Percentiles rank a stretch among this genome's conserved stretches.
Conservation (phyloP, 495 filamentous ascomycete genomes). For the Aspergillus incahuasiensis region DNA sequence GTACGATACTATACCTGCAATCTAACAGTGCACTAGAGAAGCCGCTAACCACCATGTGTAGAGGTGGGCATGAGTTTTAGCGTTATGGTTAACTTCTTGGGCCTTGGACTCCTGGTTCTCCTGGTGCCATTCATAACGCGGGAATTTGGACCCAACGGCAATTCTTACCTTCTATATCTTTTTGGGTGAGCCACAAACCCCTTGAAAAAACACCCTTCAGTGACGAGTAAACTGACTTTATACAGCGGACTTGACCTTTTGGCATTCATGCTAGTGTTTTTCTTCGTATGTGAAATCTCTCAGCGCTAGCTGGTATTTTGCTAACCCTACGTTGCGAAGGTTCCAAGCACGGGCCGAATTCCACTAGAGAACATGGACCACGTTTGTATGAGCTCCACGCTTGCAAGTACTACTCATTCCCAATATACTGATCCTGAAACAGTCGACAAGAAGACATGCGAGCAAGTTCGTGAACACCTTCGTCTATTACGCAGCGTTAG, state of each 20-base stretch:
- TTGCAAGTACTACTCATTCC: too few species aligned
- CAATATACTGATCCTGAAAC: too few species aligned
- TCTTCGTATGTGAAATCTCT: conserved; percentile 40
- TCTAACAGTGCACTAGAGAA: not conserved
- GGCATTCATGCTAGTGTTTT: conserved; percentile 59
- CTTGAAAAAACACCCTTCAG: not conserved
- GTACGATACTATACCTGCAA: conserved; percentile 1
- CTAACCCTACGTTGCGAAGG: not conserved
- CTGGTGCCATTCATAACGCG: conserved; percentile 19
- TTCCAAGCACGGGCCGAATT: not conserved
- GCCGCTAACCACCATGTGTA: not conserved
- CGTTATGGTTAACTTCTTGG: conserved; percentile 59
- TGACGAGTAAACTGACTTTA: not conserved
- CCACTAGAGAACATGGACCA: too few species aligned
- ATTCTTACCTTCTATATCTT: conserved; percentile 18
- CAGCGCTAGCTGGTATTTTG: conserved; percentile 8
- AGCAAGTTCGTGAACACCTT: too few species aligned
- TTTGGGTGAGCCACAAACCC: conserved; percentile 11
- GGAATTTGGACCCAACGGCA: conserved; percentile 1
- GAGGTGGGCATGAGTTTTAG: conserved; percentile 67
- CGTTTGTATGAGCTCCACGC: too few species aligned
- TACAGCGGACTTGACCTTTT: conserved; percentile 50
- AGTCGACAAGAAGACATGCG: too few species aligned
- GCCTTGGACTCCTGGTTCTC: conserved; percentile 22
- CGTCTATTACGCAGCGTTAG: too few species aligned